phyloP scores from a whole-genome alignment of 768 basidiomycete genomes.

The Kwoniella shandongensis region DNA sequence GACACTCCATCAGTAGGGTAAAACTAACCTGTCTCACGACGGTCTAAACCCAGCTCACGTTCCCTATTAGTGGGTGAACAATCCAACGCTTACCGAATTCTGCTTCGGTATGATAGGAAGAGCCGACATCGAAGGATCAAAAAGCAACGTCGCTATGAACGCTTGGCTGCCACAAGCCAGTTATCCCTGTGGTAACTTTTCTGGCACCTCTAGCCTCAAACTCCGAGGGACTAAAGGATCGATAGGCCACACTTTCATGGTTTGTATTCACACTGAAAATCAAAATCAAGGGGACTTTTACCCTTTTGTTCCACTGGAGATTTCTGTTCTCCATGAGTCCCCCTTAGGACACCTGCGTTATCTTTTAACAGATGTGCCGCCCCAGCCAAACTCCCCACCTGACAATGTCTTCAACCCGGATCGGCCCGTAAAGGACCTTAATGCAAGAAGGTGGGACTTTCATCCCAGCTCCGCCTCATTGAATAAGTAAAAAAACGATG shows the following conservation, averaged over 20 bases:
- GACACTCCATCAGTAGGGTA: conserved; percentile 77
- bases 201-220: conserved; percentile 78
- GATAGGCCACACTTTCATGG: conserved; percentile 80
- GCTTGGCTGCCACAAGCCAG: conserved; percentile 79
- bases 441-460: conserved; percentile 47
- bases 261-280: conserved; percentile 79
- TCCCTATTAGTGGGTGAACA: conserved; percentile 79
- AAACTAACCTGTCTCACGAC: conserved; percentile 80
- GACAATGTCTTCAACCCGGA: conserved; percentile 73
- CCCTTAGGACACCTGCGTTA: conserved; percentile 79
- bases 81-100: conserved; percentile 78
- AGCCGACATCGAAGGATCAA: conserved; percentile 80
- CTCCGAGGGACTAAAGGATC: conserved; percentile 77
- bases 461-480: conserved; percentile 68
- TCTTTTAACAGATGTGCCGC: conserved; percentile 77
- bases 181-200: conserved; percentile 78
- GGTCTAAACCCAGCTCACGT: conserved; percentile 70
- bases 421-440: conserved; percentile 64
- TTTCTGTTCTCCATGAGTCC: conserved; percentile 77
- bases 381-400: conserved; percentile 81
- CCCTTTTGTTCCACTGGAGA: conserved; percentile 76
- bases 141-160: conserved; percentile 80
- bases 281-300: conserved; percentile 78
- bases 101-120: conserved; percentile 79
- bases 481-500: conserved; percentile 78